Base-by-base conservation (phyloP, 78 protist genomes). In the Dictyostelium purpureum region DNA sequence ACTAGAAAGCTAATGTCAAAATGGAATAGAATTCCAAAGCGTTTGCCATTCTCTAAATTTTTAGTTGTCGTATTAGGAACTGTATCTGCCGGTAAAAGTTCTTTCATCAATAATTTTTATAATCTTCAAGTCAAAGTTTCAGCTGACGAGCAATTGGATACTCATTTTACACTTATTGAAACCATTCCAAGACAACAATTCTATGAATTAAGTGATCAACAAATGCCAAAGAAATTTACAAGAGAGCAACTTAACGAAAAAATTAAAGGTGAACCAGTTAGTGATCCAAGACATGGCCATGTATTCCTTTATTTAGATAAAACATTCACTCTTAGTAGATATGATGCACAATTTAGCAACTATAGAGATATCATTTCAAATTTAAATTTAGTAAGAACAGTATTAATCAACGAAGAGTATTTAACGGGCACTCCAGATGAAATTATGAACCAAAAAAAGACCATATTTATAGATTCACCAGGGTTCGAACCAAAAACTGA, bases 281-380 rank as follows among this genome's bases (percentile, higher is more conserved):
- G 79, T 35, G 94, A 88, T 61, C 88, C 88, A 56, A 52, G 94
- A 63, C 79, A 88, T 35, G 94, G 94, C 19, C 94, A 88, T 63
- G 94, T 88, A 2, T 88, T 79, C 67, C 24, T 88, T 6, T 88
- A 88, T 35, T 28, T 88, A 28, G 94, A 88, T 37, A 88, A 78
- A 42, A 33, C 88, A 0, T 79, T 57, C 24, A 88, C 94, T 14
- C 65, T 88, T 4, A 57, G 76, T 11, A n/a, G 94, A 42, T 88
- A 88, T 71, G 94, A 88, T 49, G 94, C 89, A 3, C 94, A 88
- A 65, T 57, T 88, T 7, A 54, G 81, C 12, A 67, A 77, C 21
- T 79, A 88, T 54, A 43, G 70, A 21, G 88, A 88, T n/a, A 88
- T 79, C 54, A 88, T 88, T 14, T 76, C 87, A 1, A 88, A 88